Base-by-base conservation (phyloP, 75 land plant species). In the Isoetes taiwanensis region DNA sequence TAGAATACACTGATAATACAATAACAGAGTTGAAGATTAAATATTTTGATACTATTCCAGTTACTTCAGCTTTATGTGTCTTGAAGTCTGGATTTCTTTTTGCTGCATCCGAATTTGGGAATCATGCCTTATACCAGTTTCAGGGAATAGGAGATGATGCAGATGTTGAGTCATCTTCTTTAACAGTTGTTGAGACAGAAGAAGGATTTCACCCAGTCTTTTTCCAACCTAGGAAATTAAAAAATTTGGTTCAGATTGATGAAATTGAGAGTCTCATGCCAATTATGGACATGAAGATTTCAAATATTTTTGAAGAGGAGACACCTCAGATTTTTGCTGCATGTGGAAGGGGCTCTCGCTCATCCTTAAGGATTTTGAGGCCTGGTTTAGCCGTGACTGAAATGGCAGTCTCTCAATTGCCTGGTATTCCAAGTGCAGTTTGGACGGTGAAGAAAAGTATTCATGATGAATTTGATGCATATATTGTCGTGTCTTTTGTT, bases 401-500 rank as follows among this genome's bases (percentile, higher is more conserved):
- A 64, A 94, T 94, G 99, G 99, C 96, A 28, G 96, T 88, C 2
- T 88, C 99, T 16, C 80, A 77, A 60, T 81, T 94, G 43, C 99
- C 99, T 28, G 99, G 90, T 62, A 76, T 84, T 6, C 86, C 99
- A 6, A 94, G 82, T 82, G 99, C 99, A 19, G 99, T 88, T 28
- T 94, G 99, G 99, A 94, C 99, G 12, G 99, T 94, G 12, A 94
- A 94, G 70, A 94, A 84, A 78, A 84, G 80, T 69, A 80, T 78
- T 0, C 79, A 57, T 46, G 99, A 94, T 62, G 99, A 84, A 64
- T 94, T 88, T 78, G 99, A 94, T 82, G 99, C 99, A 0, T 94
- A 94, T 46, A 94, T 94, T 72, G 99, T 94, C 57, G 99, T 94
- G 25, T 94, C 99, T 0, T 94, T 94, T 63, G 74, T 80, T 29